Base-by-base conservation (phyloP, 768 basidiomycete species). In the Panaeolus cyanescens region DNA sequence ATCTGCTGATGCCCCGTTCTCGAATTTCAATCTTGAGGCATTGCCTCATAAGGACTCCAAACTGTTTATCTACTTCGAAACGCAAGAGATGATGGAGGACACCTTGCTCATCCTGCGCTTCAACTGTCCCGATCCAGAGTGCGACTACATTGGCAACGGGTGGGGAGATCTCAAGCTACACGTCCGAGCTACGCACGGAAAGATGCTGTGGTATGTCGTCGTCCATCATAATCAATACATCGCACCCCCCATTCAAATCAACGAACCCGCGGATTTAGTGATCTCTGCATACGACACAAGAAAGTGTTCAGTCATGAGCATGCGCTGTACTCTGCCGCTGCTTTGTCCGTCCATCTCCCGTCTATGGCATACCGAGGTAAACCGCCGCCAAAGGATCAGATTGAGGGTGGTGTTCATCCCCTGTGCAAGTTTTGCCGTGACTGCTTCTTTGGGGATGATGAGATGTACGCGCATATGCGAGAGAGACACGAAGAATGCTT, bases 301-400 rank as follows among this genome's bases (percentile, higher is more conserved):
- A 97, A 97, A 67, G 91, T 99, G 36, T 99, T 99, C 72, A 81
- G 93, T 1, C 96, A 99, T 74, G 96, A 99, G 73, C 96, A 98
- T 69, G 85, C 88, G 1, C 72, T 97, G 28, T 99, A 96, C 71
- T 80, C 87, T 1, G 82, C 72, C 62, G 88, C 69, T 77, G 58
- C 79, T 5, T 72, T 96, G 4, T 79, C 84, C 6, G 61, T 85
- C 3, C 95, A 98, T 72, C 79, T 96, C 4, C 95, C 95, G 0
- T 91, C 92, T 0, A 81, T 88, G 70, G 78, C 77, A 22, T 77
- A 69, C 55, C 72, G 80, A 32, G 80, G 78, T 59, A 77, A 75
- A 63, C 37, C 68, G 58, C 37, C 72, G 10, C 72, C 77, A 13
- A 82, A 81, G 61, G 87, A 91, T 4, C 80, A 83, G 55, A 75